phyloP scores from a whole-genome alignment of 2,329 filamentous ascomycete genomes.

The Cadophora gregata region DNA sequence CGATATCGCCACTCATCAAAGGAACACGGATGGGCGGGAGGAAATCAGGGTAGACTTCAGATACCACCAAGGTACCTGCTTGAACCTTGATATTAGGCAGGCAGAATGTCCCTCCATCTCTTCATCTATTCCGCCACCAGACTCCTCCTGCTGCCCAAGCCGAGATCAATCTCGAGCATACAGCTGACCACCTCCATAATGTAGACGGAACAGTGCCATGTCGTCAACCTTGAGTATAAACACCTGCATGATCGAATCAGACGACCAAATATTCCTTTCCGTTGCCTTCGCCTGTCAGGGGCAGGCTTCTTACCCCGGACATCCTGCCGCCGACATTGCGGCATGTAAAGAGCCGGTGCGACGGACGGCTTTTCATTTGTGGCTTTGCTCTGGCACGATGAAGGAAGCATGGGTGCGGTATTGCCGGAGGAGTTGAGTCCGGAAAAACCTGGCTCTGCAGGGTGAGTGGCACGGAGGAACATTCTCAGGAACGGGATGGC shows the following conservation, averaged over 20 bases:
- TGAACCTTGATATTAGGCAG: conserved; percentile 17
- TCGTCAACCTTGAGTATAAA: conserved; percentile 8
- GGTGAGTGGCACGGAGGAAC: neutral
- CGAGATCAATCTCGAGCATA: conserved; percentile 7
- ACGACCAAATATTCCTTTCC: conserved; percentile 1
- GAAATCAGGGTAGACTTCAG: neutral
- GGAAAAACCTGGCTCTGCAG: conserved; percentile 6
- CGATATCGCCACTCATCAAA: neutral
- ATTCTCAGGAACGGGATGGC: conserved; percentile 5
- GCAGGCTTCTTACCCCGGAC: neutral
- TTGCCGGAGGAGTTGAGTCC: conserved; percentile 13
- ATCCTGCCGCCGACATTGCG: conserved; percentile 14
- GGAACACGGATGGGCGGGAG: conserved; percentile 10
- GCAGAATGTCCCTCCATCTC: conserved; percentile 7
- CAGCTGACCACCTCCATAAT: conserved; percentile 5
- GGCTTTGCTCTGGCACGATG: neutral
- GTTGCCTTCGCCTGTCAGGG: too few relatives aligned
- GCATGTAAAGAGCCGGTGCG: conserved; percentile 20
- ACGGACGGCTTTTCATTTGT: conserved; percentile 10
- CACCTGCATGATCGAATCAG: conserved; percentile 15
- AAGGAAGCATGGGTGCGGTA: conserved; percentile 1
- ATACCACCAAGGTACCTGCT: conserved; percentile 8
- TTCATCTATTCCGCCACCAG: conserved; percentile 10
- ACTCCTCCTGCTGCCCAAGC: neutral
- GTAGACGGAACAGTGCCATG: conserved; percentile 14